Percentiles rank a stretch among this genome's conserved stretches.
These are phyloP conservation scores for Botrytis aclada DNA, from an alignment of 2,329 filamentous ascomycete genomes.

Conservation along the genomic window DNA sequence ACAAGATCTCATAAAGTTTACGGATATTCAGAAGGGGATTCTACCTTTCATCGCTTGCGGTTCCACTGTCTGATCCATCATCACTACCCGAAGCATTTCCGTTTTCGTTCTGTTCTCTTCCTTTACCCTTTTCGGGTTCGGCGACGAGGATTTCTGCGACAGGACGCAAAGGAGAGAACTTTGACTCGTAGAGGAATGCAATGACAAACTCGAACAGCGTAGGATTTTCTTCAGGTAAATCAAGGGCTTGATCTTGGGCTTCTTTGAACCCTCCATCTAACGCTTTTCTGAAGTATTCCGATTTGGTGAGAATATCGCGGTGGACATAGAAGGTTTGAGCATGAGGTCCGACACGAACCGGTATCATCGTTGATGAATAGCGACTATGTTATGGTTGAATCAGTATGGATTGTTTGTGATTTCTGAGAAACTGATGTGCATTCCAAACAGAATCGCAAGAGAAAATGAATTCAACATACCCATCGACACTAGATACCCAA, in stretches of 20 bases:
- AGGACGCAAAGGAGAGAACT: slow-evolving; percentile 47
- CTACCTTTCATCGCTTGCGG: slow-evolving; percentile 40
- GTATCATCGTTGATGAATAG: slow-evolving; percentile 46
- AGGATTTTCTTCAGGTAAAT: slow-evolving; percentile 51
- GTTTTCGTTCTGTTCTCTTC: slow-evolving; percentile 41
- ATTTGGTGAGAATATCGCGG: slow-evolving; percentile 45
- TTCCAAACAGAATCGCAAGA: neutral
- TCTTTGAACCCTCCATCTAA: slow-evolving; percentile 49
- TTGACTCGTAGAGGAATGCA: slow-evolving; percentile 50
- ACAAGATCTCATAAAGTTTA: neutral
- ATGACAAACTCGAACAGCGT: slow-evolving; percentile 51
- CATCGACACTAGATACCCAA: slow-evolving; percentile 50
- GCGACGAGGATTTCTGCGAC: slow-evolving; percentile 36
- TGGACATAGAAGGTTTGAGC: slow-evolving; percentile 50
- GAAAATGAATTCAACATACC: slow-evolving; percentile 38
- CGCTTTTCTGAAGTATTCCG: slow-evolving; percentile 49
- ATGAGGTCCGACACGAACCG: slow-evolving; percentile 46
- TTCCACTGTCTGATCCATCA: slow-evolving; percentile 38
- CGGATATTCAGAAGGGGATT: neutral
- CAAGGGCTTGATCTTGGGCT: slow-evolving; percentile 45
- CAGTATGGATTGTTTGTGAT: neutral
- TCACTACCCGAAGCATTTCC: slow-evolving; percentile 29
- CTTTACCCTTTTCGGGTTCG: slow-evolving; percentile 42
- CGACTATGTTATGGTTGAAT: slow-evolving; percentile 36
- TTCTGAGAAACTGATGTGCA: neutral